Base-by-base conservation (phyloP, 345 rosid genomes). In the Populus alba region DNA sequence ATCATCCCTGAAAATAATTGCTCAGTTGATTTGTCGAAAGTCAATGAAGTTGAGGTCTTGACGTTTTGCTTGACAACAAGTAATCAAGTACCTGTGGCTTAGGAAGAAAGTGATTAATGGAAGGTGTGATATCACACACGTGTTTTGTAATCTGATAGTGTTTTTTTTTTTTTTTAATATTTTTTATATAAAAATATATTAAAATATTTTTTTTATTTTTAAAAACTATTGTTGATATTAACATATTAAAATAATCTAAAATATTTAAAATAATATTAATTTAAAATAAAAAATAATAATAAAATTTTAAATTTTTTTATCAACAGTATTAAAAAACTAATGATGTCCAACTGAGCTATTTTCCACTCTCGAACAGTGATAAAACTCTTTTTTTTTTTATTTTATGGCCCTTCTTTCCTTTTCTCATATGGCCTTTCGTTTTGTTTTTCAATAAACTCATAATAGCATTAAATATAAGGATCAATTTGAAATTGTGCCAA, bases 41-140 rank as follows among this genome's bases (percentile, higher is more conserved):
- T 74, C 78, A 59, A 74, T 55, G 70, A 66, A 69, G 66, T 53
- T 67, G 43, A 51, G 39, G 67, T 79, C 33, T 67, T 66, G 68
- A 65, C 66, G 17, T 51, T 72, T 67, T 72, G 67, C 59, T 18
- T 27, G 77, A 62, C 75, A 72, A 62, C 74, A 53, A 77, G 75
- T 57, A 72, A 65, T 38, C 66, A 23, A 7, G 25, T 17, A 41
- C 38, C 23, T 72, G 80, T 77, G 76, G 75, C 51, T 13, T 22
- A 38, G 39, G 70, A 27, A 37, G 39, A 68, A 39, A 35, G 69
- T 16, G 7, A 2, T 23, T 57, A 10, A 4, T n/a, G 57, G 11
- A 2, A 33, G 53, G 22, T 47, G 51, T 39, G 71, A 68, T 61
- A 33, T 33, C 35, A 33, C 4, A 33, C 35, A 33, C 35, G 27